phyloP scores from a whole-genome alignment of 805 yeast species.

The Wickerhamiella bombiphila region DNA sequence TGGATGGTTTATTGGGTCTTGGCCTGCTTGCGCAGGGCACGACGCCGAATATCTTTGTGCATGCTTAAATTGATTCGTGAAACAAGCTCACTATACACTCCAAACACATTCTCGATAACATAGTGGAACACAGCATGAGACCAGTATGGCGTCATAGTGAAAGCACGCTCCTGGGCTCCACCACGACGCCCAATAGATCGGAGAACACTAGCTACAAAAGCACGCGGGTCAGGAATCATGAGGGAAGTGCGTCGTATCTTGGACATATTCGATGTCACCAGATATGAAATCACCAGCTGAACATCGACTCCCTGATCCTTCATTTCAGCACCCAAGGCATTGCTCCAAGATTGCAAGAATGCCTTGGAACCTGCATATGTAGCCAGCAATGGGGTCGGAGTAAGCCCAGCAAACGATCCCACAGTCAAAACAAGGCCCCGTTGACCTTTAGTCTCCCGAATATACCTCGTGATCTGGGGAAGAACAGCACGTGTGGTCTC shows the following conservation, averaged over 20 bases:
- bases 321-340: conserved; percentile 78
- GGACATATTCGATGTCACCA: conserved; percentile 92
- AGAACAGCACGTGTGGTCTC: conserved; percentile 66
- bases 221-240: conserved; percentile 66
- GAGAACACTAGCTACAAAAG: conserved; percentile 63
- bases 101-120: conserved; percentile 57
- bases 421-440: conserved; percentile 70
- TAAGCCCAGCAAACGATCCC: conserved; percentile 94
- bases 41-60: conserved; percentile 65
- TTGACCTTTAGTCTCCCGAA: conserved; percentile 25
- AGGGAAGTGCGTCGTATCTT: conserved; percentile 67
- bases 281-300: conserved; percentile 68
- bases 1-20: conserved; percentile 12
- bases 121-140: conserved; percentile 87
- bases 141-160: conserved; percentile 84
- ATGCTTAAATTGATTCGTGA: conserved; percentile 52
- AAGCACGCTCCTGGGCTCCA: conserved; percentile 86
- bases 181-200: conserved; percentile 61
- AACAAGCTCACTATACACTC: conserved; percentile 62
- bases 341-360: conserved; percentile 85
- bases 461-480: conserved; percentile 50
- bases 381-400: conserved; percentile 85
- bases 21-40: conserved; percentile 68
- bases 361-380: conserved; percentile 94
- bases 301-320: conserved; percentile 60